Conservation (phyloP, 345 rosid species). For the sweet orange (Citrus sinensis) region DNA sequence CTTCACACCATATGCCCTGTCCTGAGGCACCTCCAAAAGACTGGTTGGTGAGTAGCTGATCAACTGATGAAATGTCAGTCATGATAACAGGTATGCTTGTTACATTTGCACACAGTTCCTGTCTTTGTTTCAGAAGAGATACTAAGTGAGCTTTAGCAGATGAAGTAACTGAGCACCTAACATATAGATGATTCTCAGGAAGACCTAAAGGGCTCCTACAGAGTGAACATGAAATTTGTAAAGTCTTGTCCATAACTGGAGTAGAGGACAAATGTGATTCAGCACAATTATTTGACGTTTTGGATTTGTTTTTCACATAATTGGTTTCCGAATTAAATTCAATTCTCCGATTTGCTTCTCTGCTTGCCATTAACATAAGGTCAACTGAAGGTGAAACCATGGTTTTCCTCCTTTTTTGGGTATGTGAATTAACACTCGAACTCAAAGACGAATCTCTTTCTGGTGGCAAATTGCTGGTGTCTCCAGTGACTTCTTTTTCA, state of each 20-base stretch:
- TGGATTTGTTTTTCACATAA: constrained; percentile 25
- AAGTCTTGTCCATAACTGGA: constrained; percentile 39
- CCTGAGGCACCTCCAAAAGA: constrained; percentile 30
- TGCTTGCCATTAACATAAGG: constrained; percentile 24
- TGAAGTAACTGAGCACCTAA: constrained; percentile 46
- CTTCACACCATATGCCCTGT: constrained; percentile 66
- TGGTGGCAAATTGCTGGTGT: constrained; percentile 27
- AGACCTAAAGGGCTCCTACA: constrained; percentile 66
- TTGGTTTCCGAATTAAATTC: constrained; percentile 46
- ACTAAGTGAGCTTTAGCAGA: constrained; percentile 60
- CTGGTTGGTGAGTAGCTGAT: constrained; percentile 44
- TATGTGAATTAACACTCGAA: constrained; percentile 66
- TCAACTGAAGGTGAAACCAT: constrained; percentile 34
- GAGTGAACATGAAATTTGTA: constrained; percentile 55
- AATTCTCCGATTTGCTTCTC: constrained; percentile 39
- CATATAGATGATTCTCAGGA: constrained; percentile 52
- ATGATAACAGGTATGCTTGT: constrained; percentile 50
- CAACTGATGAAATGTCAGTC: constrained; percentile 52
- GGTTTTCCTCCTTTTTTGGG: constrained; percentile 55
- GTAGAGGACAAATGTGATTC: constrained; percentile 20
- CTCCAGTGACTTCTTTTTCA: constrained; percentile 29
- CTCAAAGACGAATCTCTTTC: constrained; percentile 53
- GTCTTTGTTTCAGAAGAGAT: constrained; percentile 45
- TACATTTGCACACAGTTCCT: constrained; percentile 26
- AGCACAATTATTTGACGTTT: constrained; percentile 18